Evolutionary conservation across 805 yeast genomes (phyloP).

Genomic region (Candida ponderosae): DNA sequence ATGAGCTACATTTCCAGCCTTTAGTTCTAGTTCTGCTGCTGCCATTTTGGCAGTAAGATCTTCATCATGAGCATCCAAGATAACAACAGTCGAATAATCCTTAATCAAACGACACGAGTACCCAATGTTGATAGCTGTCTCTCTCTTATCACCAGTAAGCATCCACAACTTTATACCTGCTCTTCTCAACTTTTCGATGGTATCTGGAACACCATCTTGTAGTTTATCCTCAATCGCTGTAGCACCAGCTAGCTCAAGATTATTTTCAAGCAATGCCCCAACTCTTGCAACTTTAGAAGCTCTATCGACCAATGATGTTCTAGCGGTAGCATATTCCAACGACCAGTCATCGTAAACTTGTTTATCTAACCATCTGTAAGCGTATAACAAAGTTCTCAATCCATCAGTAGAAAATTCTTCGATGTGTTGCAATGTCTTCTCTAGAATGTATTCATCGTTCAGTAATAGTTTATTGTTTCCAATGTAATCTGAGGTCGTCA

Average conservation of each 20-base stretch:
- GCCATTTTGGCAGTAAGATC: constrained; percentile 61
- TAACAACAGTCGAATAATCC: constrained; percentile 83
- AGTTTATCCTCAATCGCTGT: constrained; percentile 96
- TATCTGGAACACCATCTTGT: constrained; percentile 94
- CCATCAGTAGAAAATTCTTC: constrained; percentile 96
- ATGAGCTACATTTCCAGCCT: constrained; percentile 76
- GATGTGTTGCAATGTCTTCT: constrained; percentile 79
- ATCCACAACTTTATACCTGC: constrained; percentile 97
- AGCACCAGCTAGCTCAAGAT: constrained; percentile 75
- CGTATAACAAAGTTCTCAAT: constrained; percentile 78
- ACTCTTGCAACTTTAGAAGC: constrained; percentile 55
- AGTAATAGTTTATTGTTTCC: constrained; percentile 49
- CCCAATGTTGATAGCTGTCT: constrained; percentile 96
- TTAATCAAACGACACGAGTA: constrained; percentile 89
- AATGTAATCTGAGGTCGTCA: constrained; percentile 25
- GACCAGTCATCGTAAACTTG: constrained; percentile 63
- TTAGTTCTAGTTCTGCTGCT: constrained; percentile 68
- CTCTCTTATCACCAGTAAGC: constrained; percentile 97
- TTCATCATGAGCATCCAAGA: constrained; percentile 51
- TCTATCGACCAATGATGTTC: constrained; percentile 66
- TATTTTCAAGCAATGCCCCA: constrained; percentile 66
- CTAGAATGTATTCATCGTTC: constrained; percentile 73
- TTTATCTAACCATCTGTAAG: constrained; percentile 62
- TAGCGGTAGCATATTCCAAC: constrained; percentile 60
- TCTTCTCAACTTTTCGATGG: constrained; percentile 83